Evolutionary conservation across 768 basidiomycete genomes (phyloP).

Genomic region (Leccinum variicolor): DNA sequence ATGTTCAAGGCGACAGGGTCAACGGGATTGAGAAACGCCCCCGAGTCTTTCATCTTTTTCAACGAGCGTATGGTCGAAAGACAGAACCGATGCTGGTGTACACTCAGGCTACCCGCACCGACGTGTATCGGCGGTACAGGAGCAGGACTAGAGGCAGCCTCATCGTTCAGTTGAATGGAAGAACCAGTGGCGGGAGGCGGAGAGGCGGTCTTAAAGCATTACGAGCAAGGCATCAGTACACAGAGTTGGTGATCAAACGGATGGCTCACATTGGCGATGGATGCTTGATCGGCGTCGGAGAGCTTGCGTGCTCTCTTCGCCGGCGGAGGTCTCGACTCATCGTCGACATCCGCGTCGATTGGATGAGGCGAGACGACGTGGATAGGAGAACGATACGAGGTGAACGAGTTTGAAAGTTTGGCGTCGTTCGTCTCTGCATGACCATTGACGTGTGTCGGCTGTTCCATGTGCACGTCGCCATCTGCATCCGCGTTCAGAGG

Average conservation of each 20-base stretch:
- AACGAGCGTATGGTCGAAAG: conserved; percentile 72
- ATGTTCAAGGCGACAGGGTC: conserved; percentile 80
- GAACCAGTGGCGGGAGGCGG: conserved; percentile 62
- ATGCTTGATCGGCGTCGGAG: conserved; percentile 74
- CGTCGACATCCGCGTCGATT: conserved; percentile 23
- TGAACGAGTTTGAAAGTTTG: conserved; percentile 26
- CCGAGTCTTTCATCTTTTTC: conserved; percentile 83
- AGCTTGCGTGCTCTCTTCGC: conserved; percentile 77
- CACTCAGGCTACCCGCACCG: conserved; percentile 46
- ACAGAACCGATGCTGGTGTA: conserved; percentile 77
- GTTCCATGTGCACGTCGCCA: conserved; percentile 33
- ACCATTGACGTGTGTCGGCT: conserved; percentile 23
- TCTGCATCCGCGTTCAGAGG: conserved; percentile 20
- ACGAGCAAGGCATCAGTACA: conserved; percentile 46
- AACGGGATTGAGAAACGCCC: conserved; percentile 82
- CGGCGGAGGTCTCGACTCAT: conserved; percentile 69
- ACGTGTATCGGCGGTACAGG: conserved; percentile 1
- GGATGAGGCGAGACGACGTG: conserved; percentile 30
- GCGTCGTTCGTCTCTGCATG: conserved; percentile 8
- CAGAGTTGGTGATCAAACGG: conserved; percentile 46
- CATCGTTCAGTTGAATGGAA: conserved; percentile 31
- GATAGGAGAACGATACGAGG: conserved; percentile 33
- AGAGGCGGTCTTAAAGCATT: conserved; percentile 58
- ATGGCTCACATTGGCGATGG: conserved; percentile 65
- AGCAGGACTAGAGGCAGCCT: conserved; percentile 15